A percentile compares a stretch with the other conserved stretches of the same genome.
Conservation (phyloP, 148 eudicot species). For the Rhododendron ferrugineum region DNA sequence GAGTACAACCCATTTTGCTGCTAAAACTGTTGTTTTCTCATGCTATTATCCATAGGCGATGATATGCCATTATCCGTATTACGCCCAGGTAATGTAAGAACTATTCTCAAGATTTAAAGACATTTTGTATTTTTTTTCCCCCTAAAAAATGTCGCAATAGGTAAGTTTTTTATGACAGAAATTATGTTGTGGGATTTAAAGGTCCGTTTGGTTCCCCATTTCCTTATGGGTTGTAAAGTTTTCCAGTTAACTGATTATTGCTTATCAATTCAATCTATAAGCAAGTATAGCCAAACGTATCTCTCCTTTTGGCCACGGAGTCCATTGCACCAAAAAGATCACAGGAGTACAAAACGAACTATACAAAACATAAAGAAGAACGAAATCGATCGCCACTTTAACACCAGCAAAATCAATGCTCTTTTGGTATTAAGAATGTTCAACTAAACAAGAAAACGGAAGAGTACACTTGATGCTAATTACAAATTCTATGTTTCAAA, state of each 20-base stretch:
- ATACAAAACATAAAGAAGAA: background rate
- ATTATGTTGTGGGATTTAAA: background rate
- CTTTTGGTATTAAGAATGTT: background rate
- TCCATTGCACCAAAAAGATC: background rate
- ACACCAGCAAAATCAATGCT: background rate
- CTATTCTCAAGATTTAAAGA: no score
- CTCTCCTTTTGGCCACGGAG: background rate
- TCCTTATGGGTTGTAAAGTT: background rate
- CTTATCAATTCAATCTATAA: background rate
- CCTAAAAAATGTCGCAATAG: background rate
- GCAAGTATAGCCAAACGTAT: background rate
- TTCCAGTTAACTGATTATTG: background rate
- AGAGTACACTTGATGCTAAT: background rate
- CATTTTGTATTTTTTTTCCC: no score
- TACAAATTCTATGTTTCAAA: conserved; percentile 12
- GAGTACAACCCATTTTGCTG: no score
- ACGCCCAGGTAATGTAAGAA: no score
- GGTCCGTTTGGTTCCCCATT: background rate
- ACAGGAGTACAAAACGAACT: background rate
- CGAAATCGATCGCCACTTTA: background rate
- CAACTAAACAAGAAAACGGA: background rate
- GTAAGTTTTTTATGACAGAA: no score
- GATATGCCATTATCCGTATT: background rate
- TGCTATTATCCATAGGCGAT: no score
- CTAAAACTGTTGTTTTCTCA: no score